Evolutionary conservation across 306 rosid genomes (phyloP), one percentile per base, ranked within the genome.

Genomic region (Cucumis hystrix): DNA sequence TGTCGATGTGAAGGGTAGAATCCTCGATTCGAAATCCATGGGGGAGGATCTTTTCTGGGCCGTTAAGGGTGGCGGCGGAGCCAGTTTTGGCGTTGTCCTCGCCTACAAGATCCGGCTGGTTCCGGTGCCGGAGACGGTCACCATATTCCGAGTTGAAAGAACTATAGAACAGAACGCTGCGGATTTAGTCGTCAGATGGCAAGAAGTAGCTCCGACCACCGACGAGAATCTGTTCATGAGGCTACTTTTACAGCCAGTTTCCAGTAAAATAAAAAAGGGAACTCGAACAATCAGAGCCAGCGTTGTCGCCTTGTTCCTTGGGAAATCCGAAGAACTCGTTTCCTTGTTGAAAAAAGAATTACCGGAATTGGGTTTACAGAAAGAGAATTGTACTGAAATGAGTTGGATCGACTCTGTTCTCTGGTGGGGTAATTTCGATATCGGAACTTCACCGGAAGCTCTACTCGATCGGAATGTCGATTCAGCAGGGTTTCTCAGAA

Each of bases 41-140:
- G 96, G 96, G 23, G 93, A 89, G 17, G 96, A 91, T 13, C 83
- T 93, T 43, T 93, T 93, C 61, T 91, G 96, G 98, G 98, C 98
- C 0, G 86, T 91, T 54, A 82, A 79, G 72, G 96, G 98, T 7
- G 97, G 97, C 1, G 98, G 97, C 0, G 97, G 93, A 39, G 89
- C 87, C 2, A 89, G 93, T 66, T 93, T 89, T 68, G 96, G 98
- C 2, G 96, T 89, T 2, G 81, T 91, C 0, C 21, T 93, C 30
- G 83, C 98, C 0, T 93, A 81, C 80, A 89, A 83, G 8, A 47
- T 93, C 10, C 79, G 79, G 35, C 45, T 92, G 56, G 92, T 92
- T 47, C 78, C 77, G 0, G 91, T 91, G 8, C 97, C 98, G 0
- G 84, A 87, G 49, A 81, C 55, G 0, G 93, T 91, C 10, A 87